Conservation (phyloP, 2,329 filamentous ascomycete species). For the Phaeosphaeriaceae sp. region DNA sequence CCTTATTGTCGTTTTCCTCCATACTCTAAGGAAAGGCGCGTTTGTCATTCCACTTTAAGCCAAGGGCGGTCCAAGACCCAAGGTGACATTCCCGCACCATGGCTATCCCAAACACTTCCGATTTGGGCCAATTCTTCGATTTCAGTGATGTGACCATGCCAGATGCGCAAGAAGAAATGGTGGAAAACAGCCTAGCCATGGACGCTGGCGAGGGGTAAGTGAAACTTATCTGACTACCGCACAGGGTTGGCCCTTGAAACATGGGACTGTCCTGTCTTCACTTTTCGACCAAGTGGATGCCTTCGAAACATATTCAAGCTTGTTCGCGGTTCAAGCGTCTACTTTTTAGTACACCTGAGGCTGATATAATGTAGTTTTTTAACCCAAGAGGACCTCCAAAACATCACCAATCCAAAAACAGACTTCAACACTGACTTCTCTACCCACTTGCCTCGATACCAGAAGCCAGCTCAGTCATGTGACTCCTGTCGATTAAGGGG, state of each 20-base stretch:
- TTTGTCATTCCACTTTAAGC: conserved; percentile 12
- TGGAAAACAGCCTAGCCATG: conserved; percentile 2
- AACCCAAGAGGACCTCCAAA: conserved; percentile 5
- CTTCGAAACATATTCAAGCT: neutral
- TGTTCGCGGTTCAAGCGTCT: neutral
- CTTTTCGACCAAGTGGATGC: neutral
- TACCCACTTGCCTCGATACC: conserved; percentile 55
- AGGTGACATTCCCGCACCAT: conserved; percentile 24
- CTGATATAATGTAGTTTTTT: conserved; percentile 13
- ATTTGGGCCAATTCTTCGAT: conserved; percentile 49
- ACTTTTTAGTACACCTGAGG: neutral
- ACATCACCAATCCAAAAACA: conserved; percentile 7
- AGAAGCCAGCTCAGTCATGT: conserved; percentile 54
- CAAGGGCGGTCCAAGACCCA: no score
- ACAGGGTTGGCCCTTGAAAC: neutral
- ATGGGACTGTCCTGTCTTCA: neutral
- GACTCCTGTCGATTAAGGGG: conserved; percentile 55
- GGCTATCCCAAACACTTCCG: conserved; percentile 35
- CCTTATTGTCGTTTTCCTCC: conserved; percentile 23
- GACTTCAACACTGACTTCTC: conserved; percentile 53
- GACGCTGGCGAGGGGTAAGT: conserved; percentile 24
- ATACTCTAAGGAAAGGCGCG: conserved; percentile 20
- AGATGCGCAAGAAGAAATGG: conserved; percentile 23
- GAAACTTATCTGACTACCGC: neutral
- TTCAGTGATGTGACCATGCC: conserved; percentile 47